Evolutionary conservation across 441 rosid genomes (phyloP).

Genomic region (Jatropha podagrica): DNA sequence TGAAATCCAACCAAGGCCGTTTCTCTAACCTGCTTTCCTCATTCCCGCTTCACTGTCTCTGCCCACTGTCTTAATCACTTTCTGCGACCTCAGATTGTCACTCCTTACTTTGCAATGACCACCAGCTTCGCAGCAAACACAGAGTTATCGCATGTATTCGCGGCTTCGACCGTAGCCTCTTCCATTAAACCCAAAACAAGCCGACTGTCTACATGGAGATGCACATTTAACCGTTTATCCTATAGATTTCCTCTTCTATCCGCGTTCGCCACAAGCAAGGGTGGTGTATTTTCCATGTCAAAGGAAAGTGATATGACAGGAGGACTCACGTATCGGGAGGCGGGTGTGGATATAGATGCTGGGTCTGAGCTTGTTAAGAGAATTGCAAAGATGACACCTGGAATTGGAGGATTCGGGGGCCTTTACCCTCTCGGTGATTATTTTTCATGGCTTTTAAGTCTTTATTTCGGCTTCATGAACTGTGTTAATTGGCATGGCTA

Average conservation of each 20-base stretch:
- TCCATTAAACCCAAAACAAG: conserved; percentile 6
- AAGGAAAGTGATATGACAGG: conserved; percentile 23
- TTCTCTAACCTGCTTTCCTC: background rate
- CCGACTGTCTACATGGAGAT: background rate
- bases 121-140: conserved; percentile 26
- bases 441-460: too few relatives aligned
- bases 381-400: conserved; percentile 90
- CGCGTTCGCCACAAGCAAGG: background rate
- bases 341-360: conserved; percentile 96
- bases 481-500: background rate
- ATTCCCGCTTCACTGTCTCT: background rate
- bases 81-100: background rate
- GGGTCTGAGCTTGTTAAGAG: conserved; percentile 85
- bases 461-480: background rate
- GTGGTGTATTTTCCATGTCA: conserved; percentile 29
- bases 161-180: conserved; percentile 7
- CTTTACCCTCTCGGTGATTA: conserved; percentile 72
- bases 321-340: conserved; percentile 73
- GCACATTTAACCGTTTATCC: conserved; percentile 15
- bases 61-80: too few relatives aligned
- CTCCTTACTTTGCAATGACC: conserved; percentile 14
- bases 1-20: background rate
- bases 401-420: conserved; percentile 92
- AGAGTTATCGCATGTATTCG: conserved; percentile 27
- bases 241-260: conserved; percentile 17